Evolutionary conservation across 352 stramenopile species (phyloP).

Genomic region (Globisporangium ultimum): DNA sequence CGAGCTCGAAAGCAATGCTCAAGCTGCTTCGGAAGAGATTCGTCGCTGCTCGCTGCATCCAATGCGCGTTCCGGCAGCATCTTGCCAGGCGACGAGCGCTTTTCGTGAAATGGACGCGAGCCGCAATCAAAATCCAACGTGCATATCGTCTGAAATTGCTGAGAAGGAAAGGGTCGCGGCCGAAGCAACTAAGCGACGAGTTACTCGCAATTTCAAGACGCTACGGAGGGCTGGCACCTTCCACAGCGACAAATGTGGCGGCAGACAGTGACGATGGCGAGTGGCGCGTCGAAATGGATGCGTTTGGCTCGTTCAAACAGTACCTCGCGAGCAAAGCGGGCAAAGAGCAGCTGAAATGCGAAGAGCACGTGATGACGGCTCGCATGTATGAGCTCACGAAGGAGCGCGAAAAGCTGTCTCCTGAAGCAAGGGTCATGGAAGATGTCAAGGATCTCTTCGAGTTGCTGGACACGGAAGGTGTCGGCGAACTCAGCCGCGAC

Average conservation of each 20-base stretch:
- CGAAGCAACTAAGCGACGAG: slow-evolving; percentile 41
- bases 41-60: slow-evolving; percentile 37
- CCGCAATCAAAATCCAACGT: slow-evolving; percentile 50
- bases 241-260: slow-evolving; percentile 1
- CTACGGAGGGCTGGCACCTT: slow-evolving; percentile 23
- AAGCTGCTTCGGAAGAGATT: slow-evolving; percentile 27
- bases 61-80: slow-evolving; percentile 67
- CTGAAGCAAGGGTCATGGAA: slow-evolving; percentile 42
- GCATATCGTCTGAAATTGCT: slow-evolving; percentile 51
- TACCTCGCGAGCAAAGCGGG: slow-evolving; percentile 48
- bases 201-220: slow-evolving; percentile 39
- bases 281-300: slow-evolving; percentile 50
- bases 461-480: slow-evolving; percentile 49
- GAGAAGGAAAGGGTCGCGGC: slow-evolving; percentile 29
- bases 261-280: slow-evolving; percentile 2
- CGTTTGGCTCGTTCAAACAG: slow-evolving; percentile 54
- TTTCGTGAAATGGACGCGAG: slow-evolving; percentile 47
- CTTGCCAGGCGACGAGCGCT: slow-evolving; percentile 47
- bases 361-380: slow-evolving; percentile 39
- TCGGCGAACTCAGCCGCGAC: slow-evolving; percentile 47
- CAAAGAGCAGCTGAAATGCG: slow-evolving; percentile 44
- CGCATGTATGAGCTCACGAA: slow-evolving; percentile 35
- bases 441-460: slow-evolving; percentile 70
- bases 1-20: slow-evolving; percentile 23
- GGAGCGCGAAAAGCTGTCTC: slow-evolving; percentile 31